Conservation (phyloP, 257 asterid species). For the Petunia secreta region DNA sequence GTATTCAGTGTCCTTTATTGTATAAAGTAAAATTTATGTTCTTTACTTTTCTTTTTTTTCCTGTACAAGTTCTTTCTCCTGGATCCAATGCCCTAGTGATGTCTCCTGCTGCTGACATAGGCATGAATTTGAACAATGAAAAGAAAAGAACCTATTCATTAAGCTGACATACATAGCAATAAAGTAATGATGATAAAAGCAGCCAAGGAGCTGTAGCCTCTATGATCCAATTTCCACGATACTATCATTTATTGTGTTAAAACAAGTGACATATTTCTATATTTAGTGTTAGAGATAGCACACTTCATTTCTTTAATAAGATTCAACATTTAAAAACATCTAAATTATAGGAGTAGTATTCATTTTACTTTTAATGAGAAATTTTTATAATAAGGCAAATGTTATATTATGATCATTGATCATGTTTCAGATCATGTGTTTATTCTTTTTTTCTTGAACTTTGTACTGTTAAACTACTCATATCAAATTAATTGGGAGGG, state of each 20-base stretch:
- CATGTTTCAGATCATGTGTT: too few species aligned
- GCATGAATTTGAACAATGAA: constrained; percentile 27
- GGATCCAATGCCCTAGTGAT: constrained; percentile 26
- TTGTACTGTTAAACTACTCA: too few species aligned
- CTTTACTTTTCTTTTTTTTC: constrained; percentile 11
- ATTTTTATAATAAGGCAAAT: neutral
- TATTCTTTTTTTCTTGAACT: too few species aligned
- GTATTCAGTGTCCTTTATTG: constrained; percentile 19
- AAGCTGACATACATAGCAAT: constrained; percentile 11
- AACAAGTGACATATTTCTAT: too few species aligned
- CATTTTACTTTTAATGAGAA: too few species aligned
- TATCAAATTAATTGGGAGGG: neutral
- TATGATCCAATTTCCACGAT: too few species aligned
- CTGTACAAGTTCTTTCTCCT: constrained; percentile 22
- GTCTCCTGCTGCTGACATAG: constrained; percentile 22
- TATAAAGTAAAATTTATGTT: constrained; percentile 19
- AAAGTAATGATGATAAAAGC: neutral
- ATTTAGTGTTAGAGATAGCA: too few species aligned
- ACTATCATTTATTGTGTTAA: too few species aligned
- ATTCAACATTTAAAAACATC: neutral
- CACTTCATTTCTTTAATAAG: neutral
- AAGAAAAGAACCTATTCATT: constrained; percentile 18
- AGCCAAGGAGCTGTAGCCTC: neutral
- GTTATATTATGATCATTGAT: neutral
- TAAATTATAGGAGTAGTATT: too few species aligned